These are phyloP conservation scores for Aphanocladium album DNA, from an alignment of 2,329 filamentous ascomycete genomes.

Conservation along the genomic window DNA sequence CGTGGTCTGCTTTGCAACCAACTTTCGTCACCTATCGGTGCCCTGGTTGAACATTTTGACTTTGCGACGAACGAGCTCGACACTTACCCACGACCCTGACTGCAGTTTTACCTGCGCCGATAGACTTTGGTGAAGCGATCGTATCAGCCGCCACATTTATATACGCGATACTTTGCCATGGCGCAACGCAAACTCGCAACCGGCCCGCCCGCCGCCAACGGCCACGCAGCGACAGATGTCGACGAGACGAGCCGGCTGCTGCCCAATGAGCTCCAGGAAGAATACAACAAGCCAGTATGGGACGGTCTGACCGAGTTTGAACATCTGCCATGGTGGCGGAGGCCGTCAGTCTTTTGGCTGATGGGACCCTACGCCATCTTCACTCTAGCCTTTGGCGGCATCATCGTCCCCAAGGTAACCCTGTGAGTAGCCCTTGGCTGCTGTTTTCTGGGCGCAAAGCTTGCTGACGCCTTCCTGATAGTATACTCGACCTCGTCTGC, in stretches of 20 bases:
- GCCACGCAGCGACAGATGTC: constrained; percentile 17
- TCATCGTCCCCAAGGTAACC: constrained; percentile 82
- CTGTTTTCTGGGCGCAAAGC: neutral
- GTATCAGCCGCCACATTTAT: neutral
- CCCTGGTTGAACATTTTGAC: too few relatives aligned
- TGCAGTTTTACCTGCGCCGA: too few relatives aligned
- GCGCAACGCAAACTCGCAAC: constrained; percentile 1
- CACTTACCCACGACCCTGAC: too few relatives aligned
- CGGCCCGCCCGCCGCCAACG: constrained; percentile 9
- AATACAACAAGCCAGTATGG: constrained; percentile 32
- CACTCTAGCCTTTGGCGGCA: constrained; percentile 79
- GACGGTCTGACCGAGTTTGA: constrained; percentile 53
- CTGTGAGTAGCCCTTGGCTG: constrained; percentile 43
- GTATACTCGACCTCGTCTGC: constrained; percentile 77
- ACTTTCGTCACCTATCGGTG: neutral
- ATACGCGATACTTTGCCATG: neutral
- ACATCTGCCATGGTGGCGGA: constrained; percentile 56
- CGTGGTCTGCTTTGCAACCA: neutral
- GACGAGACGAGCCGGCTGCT: constrained; percentile 37
- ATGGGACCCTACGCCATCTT: constrained; percentile 75
- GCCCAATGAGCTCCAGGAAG: constrained; percentile 15
- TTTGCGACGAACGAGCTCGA: too few relatives aligned
- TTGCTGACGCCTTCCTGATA: constrained; percentile 21
- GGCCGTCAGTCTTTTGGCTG: constrained; percentile 73
- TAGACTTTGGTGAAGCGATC: too few relatives aligned